Base-by-base conservation (phyloP, 129 eudicot genomes). In the Chrysanthemum lavandulifolium region DNA sequence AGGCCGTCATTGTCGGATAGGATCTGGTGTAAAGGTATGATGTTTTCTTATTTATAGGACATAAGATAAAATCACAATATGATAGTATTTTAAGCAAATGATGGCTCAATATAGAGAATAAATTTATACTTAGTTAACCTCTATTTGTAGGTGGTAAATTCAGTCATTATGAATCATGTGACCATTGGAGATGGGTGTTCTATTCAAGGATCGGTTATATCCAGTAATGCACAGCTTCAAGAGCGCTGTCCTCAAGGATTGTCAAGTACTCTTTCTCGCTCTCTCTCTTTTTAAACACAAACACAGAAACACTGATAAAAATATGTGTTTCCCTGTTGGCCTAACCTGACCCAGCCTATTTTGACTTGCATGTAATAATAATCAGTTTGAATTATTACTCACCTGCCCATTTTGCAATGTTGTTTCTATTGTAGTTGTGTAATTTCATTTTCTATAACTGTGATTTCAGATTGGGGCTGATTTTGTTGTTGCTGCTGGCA, bases 1-100 rank as follows among this genome's bases (percentile, higher is more conserved):
- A 67, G 98, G 96, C 15, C 97, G 92, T 50, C 98, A 94, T 84
- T 90, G 97, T 68, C 86, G 98, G 47, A 90, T 94, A 80, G 98
- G 98, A 57, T 94, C 97, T 56, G 90, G 88, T 68, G 97, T 94
- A 36, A 94, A 94, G 98, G 98, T 93, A 80, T 31, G 54, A 19
- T 19, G 52, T 58, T 60, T 69, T 54, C 43, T 48, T 33, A 57
- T 79, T 13, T 57, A 19, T 36, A 33, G 3, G 15, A 12, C 58
- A 55, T 29, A 53, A 64, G 56, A 49, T 58, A 2, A 45, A 25
- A 13, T 47, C 49, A 73, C 60, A 47, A 64, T 69, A 77, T 55
- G 40, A 14, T 50, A 50, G 53, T 67, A 65, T 36, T 74, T 65
- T 54, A 3, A 4, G 11, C 56, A 36, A 2, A 27, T 15, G 45